These are phyloP conservation scores for Tylopilus subfusipes DNA, from an alignment of 768 basidiomycete genomes.

Conservation along the genomic window DNA sequence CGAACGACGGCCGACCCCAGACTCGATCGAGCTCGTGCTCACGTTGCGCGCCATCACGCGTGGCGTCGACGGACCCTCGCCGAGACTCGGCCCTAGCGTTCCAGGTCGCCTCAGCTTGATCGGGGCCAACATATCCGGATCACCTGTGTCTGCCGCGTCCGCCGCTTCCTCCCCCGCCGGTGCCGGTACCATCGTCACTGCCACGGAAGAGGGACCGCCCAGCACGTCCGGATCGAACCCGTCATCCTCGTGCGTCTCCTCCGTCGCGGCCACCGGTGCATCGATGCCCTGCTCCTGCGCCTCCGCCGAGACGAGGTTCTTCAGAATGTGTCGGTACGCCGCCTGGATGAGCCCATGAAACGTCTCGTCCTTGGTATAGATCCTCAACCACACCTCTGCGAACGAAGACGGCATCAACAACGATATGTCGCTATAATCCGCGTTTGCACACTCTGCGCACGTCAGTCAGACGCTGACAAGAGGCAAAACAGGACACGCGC, in stretches of 20 bases:
- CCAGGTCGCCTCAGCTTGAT: constrained; percentile 8
- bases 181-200: not conserved
- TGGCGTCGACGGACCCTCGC: constrained; percentile 29
- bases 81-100: not conserved
- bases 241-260: constrained; percentile 5
- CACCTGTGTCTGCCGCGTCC: not conserved
- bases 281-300: not conserved
- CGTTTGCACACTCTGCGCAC: constrained; percentile 41
- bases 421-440: constrained; percentile 58
- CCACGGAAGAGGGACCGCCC: not conserved
- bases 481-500: not conserved
- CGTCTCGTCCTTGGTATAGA: constrained; percentile 62
- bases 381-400: constrained; percentile 63
- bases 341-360: constrained; percentile 64
- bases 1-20: not conserved
- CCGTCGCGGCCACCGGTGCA: not conserved
- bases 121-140: constrained; percentile 20
- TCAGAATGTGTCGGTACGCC: constrained; percentile 53
- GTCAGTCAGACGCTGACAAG: not conserved
- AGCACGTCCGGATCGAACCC: constrained; percentile 16
- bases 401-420: constrained; percentile 61
- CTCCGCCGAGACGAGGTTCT: constrained; percentile 13
- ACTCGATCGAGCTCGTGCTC: constrained; percentile 10
- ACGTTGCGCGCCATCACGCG: constrained; percentile 19
- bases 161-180: too few relatives aligned